A percentile compares a stretch with the other conserved stretches of the same genome.
Conservation (phyloP, 352 stramenopile genomes). For the Phytophthora sp. region DNA sequence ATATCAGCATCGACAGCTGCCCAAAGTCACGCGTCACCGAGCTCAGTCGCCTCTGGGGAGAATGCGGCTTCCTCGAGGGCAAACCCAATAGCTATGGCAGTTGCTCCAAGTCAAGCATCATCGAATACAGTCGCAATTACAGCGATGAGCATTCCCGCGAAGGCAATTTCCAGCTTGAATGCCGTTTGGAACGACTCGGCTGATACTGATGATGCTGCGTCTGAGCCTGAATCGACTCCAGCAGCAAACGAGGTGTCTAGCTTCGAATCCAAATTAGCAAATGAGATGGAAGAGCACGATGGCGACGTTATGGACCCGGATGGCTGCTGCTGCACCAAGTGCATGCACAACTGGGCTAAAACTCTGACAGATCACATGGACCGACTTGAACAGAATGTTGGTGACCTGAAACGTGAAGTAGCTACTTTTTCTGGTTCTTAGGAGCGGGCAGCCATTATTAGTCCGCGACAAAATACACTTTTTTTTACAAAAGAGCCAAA, state of each 20-base stretch:
- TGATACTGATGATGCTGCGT: slow-evolving; percentile 6
- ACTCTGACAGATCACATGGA: slow-evolving; percentile 36
- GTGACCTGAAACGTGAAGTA: too few relatives aligned
- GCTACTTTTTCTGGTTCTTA: too few relatives aligned
- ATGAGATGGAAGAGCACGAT: slow-evolving; percentile 23
- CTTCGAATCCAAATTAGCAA: slow-evolving; percentile 1
- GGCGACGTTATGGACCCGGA: slow-evolving; percentile 32
- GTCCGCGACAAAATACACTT: too few relatives aligned
- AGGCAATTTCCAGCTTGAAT: not conserved
- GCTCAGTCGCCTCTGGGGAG: not conserved
- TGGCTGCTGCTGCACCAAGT: slow-evolving; percentile 38
- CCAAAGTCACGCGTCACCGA: not conserved
- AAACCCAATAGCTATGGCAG: not conserved
- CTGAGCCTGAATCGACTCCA: slow-evolving; percentile 3
- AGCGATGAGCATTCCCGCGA: not conserved
- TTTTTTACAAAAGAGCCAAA: too few relatives aligned
- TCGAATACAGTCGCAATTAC: not conserved
- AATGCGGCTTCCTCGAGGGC: not conserved
- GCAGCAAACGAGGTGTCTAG: slow-evolving; percentile 4
- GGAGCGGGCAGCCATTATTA: too few relatives aligned
- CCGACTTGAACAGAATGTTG: slow-evolving; percentile 35
- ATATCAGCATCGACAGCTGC: not conserved
- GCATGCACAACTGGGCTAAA: slow-evolving; percentile 39
- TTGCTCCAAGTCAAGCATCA: not conserved
- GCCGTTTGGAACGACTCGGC: slow-evolving; percentile 4